Base-by-base conservation (phyloP, 306 rosid genomes). In the Morella rubra region DNA sequence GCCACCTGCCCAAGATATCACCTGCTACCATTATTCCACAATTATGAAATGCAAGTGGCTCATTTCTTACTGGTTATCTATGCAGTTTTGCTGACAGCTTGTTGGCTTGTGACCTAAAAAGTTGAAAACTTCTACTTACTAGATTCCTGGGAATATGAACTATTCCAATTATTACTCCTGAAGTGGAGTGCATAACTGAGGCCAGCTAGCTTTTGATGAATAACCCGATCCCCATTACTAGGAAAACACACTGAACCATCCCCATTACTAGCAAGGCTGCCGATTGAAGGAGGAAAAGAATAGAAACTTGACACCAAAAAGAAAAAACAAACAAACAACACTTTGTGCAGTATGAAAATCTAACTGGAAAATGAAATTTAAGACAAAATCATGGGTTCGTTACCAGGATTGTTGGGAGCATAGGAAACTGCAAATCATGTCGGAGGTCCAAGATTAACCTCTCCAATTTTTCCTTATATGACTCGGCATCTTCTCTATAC, bases 331-430 rank as follows among this genome's bases (percentile, higher is more conserved):
- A 27, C 27, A 24, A 1, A 24, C 27, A 24, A 24, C 27, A 24
- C 2, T n/a, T n/a, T 27, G 32, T 27, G 24, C 22, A 8, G 6
- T 58, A 11, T 22, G 64, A 58, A 58, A 49, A 49, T 49, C 15
- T 3, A 11, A 11, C 52, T 11, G 0, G 6, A 54, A 54, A 54
- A 54, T 54, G 7, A 18, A 54, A 49, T 49, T 12, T 2, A n/a
- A 54, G 59, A n/a, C 59, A 54, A 54, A 54, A 54, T 18, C 3
- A 18, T 64, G 8, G 22, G 44, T 47, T 5, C 51, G 16, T 9
- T 56, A 93, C 97, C 97, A 89, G 96, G 73, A 92, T 78, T 47
- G 92, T 88, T 7, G 96, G 98, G 58, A 95, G 88, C 85, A 83
- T 65, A 0, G 98, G 96, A 72, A 83, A 77, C 71, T 84, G 82